A percentile compares a stretch with the other conserved stretches of the same genome.
Evolutionary conservation across 2,329 filamentous ascomycete genomes (phyloP).

Genomic region (Cladosporium sp.): DNA sequence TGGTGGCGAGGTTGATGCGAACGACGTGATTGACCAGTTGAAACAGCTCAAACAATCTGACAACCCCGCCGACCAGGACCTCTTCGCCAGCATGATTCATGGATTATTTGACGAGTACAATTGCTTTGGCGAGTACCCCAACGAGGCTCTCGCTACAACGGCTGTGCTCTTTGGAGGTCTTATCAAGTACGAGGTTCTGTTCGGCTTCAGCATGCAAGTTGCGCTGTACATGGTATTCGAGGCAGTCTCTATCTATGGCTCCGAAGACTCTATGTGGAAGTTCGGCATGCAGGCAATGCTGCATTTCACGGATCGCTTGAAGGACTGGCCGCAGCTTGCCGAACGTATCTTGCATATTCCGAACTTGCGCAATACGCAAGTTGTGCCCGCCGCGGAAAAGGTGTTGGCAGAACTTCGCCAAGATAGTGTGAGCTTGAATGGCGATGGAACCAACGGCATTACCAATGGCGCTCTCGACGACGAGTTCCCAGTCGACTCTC

Average conservation of each 20-base stretch:
- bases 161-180: conserved; percentile 95
- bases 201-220: conserved; percentile 83
- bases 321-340: conserved; percentile 95
- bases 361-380: conserved; percentile 74
- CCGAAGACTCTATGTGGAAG: conserved; percentile 92
- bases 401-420: conserved; percentile 29
- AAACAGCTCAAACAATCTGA: conserved; percentile 83
- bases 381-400: conserved; percentile 25
- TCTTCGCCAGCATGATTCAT: conserved; percentile 98
- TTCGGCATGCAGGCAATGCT: conserved; percentile 94
- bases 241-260: conserved; percentile 77
- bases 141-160: conserved; percentile 93
- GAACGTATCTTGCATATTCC: conserved; percentile 77
- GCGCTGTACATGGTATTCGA: conserved; percentile 98
- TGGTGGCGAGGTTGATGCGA: conserved; percentile 79
- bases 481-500: conserved; percentile 53
- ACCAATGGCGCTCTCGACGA: conserved; percentile 71
- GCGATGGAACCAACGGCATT: conserved; percentile 45
- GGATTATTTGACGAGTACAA: conserved; percentile 96
- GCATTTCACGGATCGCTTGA: conserved; percentile 75
- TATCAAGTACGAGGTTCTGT: conserved; percentile 88
- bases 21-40: conserved; percentile 78
- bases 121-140: conserved; percentile 90
- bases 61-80: conserved; percentile 80
- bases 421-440: conserved; percentile 24